A percentile compares a stretch with the other conserved stretches of the same genome.
Evolutionary conservation across 805 yeast genomes (phyloP).

Genomic region (Candida coquimbonensis): DNA sequence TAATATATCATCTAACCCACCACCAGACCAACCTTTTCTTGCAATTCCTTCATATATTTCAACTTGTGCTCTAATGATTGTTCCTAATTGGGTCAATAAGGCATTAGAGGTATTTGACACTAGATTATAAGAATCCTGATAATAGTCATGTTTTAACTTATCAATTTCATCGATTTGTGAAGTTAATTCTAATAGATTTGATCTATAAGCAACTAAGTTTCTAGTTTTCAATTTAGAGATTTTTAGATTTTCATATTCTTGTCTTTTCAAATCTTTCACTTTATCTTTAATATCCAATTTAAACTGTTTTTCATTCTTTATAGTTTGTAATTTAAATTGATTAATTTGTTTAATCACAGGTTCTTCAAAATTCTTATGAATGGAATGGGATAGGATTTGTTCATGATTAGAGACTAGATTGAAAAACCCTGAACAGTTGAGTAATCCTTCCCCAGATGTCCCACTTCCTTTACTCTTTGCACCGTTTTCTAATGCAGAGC

Average conservation of each 20-base stretch:
- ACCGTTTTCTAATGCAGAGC: slow-evolving; percentile 57
- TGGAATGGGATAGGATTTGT: slow-evolving; percentile 53
- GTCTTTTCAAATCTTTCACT: slow-evolving; percentile 44
- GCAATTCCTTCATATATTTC: slow-evolving; percentile 79
- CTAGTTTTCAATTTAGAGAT: slow-evolving; percentile 55
- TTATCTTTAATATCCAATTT: slow-evolving; percentile 45
- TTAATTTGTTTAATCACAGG: slow-evolving; percentile 43
- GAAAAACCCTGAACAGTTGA: slow-evolving; percentile 72
- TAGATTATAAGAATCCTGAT: slow-evolving; percentile 52
- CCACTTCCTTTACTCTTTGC: slow-evolving; percentile 60
- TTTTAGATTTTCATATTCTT: slow-evolving; percentile 55
- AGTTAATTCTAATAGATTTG: slow-evolving; percentile 60
- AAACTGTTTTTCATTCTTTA: slow-evolving; percentile 45
- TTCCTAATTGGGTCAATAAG: slow-evolving; percentile 49
- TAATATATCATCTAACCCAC: slow-evolving; percentile 69
- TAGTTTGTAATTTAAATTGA: slow-evolving; percentile 36
- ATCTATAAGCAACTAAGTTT: slow-evolving; percentile 61
- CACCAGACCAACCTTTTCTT: slow-evolving; percentile 80
- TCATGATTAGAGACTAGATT: slow-evolving; percentile 72
- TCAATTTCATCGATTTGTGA: slow-evolving; percentile 76
- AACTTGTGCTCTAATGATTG: slow-evolving; percentile 69
- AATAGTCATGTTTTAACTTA: slow-evolving; percentile 65
- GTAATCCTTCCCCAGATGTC: slow-evolving; percentile 51
- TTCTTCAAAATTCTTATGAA: slow-evolving; percentile 46
- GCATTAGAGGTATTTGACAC: slow-evolving; percentile 55